phyloP scores from a whole-genome alignment of 2,329 filamentous ascomycete genomes.

The Dichotomopilus funicola region DNA sequence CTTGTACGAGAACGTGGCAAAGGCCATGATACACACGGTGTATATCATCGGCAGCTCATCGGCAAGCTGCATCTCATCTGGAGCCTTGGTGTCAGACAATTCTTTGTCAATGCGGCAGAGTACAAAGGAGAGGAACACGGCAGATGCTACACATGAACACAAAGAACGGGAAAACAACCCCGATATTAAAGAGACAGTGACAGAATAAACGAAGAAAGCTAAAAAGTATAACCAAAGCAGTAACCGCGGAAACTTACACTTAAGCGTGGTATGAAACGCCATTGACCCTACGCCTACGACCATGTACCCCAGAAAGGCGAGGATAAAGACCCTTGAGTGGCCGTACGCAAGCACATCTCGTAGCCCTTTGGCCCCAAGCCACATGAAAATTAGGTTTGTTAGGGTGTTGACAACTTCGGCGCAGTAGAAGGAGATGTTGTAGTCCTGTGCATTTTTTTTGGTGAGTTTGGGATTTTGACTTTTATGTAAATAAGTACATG shows the following conservation, averaged over 20 bases:
- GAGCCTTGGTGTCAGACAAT: constrained; percentile 1
- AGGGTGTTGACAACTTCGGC: constrained; percentile 50
- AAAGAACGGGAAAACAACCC: not conserved
- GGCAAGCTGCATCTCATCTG: constrained; percentile 54
- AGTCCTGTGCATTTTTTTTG: constrained; percentile 24
- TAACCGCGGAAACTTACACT: constrained; percentile 37
- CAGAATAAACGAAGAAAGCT: not conserved
- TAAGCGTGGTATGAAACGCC: constrained; percentile 51
- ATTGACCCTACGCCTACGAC: constrained; percentile 49
- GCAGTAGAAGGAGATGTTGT: constrained; percentile 33
- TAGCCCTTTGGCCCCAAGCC: constrained; percentile 69
- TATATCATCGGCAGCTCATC: constrained; percentile 57
- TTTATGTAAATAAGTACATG: not conserved
- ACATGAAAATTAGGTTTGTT: constrained; percentile 78
- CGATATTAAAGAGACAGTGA: not conserved
- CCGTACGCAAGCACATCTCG: constrained; percentile 63
- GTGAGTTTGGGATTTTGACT: not conserved
- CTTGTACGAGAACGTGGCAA: constrained; percentile 67
- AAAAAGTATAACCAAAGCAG: too few relatives aligned
- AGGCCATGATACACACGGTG: constrained; percentile 50
- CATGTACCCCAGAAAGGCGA: constrained; percentile 52
- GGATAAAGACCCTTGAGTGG: constrained; percentile 69
- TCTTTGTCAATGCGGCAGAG: too few relatives aligned
- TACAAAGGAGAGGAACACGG: not conserved
- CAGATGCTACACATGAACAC: not conserved